Conservation (phyloP, 2,329 filamentous ascomycete genomes). For the Colletotrichum sp. region DNA sequence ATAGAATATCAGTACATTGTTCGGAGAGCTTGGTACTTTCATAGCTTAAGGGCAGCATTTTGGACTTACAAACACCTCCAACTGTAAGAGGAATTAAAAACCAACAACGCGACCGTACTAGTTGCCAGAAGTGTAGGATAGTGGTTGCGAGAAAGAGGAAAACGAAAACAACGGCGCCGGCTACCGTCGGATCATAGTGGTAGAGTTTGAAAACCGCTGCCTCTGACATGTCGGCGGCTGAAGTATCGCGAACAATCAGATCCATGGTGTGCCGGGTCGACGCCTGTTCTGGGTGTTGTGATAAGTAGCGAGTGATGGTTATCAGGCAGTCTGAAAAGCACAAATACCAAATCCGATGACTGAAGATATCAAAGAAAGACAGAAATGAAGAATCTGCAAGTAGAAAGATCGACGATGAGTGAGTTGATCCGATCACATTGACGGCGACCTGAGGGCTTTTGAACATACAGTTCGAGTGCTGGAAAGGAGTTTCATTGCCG, state of each 20-base stretch:
- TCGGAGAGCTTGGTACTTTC: not conserved
- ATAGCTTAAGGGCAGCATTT: conserved; percentile 18
- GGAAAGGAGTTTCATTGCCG: not conserved
- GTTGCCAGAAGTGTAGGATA: conserved; percentile 41
- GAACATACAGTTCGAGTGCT: not conserved
- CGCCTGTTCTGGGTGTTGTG: not conserved
- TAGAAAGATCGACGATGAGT: not conserved
- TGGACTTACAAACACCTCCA: conserved; percentile 50
- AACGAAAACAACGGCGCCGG: conserved; percentile 46
- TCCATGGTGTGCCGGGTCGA: not conserved
- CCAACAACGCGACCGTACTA: conserved; percentile 49
- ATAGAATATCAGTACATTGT: not conserved
- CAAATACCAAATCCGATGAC: not conserved
- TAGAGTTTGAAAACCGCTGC: conserved; percentile 34
- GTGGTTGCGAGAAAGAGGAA: conserved; percentile 45
- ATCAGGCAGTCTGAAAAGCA: not conserved
- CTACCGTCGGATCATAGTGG: conserved; percentile 50
- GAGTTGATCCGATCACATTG: not conserved
- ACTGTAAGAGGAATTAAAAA: conserved; percentile 57
- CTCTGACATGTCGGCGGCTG: not conserved
- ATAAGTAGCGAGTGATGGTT: not conserved
- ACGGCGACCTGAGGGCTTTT: not conserved
- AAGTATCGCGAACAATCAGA: not conserved
- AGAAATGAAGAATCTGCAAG: not conserved
- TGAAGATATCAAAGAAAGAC: not conserved